phyloP scores from a whole-genome alignment of 495 filamentous ascomycete genomes.

The Viridothelium virens region DNA sequence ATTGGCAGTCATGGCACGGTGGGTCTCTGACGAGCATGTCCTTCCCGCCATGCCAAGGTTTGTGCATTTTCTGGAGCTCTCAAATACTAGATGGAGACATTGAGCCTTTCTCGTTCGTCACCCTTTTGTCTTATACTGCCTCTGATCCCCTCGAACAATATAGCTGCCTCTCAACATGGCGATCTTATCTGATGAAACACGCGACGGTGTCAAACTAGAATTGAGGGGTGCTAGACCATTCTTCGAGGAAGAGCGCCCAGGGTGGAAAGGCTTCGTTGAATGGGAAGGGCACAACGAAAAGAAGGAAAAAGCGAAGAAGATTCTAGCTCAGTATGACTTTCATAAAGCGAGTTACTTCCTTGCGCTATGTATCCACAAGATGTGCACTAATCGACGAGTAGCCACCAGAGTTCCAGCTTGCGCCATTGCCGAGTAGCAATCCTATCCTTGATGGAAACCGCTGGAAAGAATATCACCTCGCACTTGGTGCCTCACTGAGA shows the following conservation, averaged over 20 bases:
- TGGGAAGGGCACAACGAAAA: constrained; percentile 63
- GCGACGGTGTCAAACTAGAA: constrained; percentile 1
- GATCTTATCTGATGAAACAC: not conserved
- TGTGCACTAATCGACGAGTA: not conserved
- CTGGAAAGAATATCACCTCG: constrained; percentile 56
- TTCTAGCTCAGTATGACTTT: constrained; percentile 44
- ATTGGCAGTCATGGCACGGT: too few species aligned
- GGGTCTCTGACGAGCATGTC: too few species aligned
- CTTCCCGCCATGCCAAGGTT: too few species aligned
- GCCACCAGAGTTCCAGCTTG: constrained; percentile 52
- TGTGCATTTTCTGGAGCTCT: too few species aligned
- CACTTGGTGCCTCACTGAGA: constrained; percentile 44
- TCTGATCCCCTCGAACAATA: too few species aligned
- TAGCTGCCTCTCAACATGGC: too few species aligned
- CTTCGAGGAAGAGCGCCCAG: constrained; percentile 12
- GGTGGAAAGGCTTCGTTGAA: constrained; percentile 46
- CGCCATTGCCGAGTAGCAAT: constrained; percentile 52
- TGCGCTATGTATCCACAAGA: too few species aligned
- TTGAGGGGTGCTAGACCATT: not conserved
- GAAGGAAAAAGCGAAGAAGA: constrained; percentile 46
- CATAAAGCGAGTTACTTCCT: not conserved
- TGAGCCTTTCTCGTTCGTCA: too few species aligned
- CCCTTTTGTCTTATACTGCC: too few species aligned
- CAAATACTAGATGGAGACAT: too few species aligned
- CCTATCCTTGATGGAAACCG: constrained; percentile 52